phyloP scores from a whole-genome alignment of 179 eudicot species.

The Beta lomatogona region DNA sequence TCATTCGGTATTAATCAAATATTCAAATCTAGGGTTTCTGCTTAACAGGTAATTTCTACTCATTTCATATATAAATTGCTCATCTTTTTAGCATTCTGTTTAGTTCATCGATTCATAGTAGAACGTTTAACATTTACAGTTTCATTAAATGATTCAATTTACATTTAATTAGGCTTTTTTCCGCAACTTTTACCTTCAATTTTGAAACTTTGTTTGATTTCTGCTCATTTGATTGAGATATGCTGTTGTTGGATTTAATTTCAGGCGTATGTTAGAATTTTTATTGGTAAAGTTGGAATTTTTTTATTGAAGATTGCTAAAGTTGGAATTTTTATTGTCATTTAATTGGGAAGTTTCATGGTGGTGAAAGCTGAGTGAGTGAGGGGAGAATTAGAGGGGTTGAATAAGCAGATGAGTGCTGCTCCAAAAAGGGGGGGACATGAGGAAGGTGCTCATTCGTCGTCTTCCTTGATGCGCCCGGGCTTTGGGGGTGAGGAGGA shows the following conservation, averaged over 20 bases:
- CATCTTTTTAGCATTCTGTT: background rate
- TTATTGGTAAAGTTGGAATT: background rate
- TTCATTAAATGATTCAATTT: background rate
- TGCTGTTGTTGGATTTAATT: background rate
- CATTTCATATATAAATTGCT: too few species aligned
- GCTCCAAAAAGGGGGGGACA: conserved; percentile 36
- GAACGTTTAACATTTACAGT: background rate
- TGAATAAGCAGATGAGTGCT: conserved; percentile 33
- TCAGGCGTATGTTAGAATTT: background rate
- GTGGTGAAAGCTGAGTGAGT: background rate
- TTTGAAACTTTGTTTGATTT: background rate
- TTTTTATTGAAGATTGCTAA: background rate
- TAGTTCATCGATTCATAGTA: background rate
- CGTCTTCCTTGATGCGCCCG: conserved; percentile 34
- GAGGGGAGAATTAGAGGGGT: conserved; percentile 14
- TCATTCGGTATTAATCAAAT: conserved; percentile 14
- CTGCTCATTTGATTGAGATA: background rate
- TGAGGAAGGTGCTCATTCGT: conserved; percentile 44
- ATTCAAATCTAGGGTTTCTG: conserved; percentile 23
- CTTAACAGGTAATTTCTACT: background rate
- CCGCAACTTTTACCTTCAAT: background rate
- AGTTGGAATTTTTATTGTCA: background rate
- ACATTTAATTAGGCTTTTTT: too few species aligned
- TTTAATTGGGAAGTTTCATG: background rate
- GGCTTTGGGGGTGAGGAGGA: conserved; percentile 31